Evolutionary conservation across 768 basidiomycete species (phyloP), one percentile per base, ranked within the genome.

Genomic region (Hygrocybe coccinea): DNA sequence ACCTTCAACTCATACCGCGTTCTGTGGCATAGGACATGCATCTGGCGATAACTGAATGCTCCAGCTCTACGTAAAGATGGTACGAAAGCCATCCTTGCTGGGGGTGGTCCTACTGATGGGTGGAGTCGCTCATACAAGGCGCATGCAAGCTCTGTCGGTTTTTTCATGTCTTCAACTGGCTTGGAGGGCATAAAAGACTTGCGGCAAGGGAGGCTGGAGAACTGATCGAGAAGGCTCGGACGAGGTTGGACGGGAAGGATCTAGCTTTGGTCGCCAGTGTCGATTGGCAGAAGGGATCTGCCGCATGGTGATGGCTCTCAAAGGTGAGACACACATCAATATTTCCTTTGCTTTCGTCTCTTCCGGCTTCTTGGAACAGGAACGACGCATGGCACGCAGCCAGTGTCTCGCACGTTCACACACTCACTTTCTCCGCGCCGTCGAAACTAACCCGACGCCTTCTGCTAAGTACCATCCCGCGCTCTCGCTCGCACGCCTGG

Each of bases 1-100:
- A 98, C 95, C 0, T 97, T 97, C 76, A 94, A 97, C 65, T 95
- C 91, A 0, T 87, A 87, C 56, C 82, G 85, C 8, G 74, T 97
- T 7, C 80, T 91, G 53, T 85, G 95, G 1, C 90, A 97, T 68
- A 85, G 97, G 77, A 83, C 84, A 83, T 55, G 78, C 82, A 10
- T 76, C 79, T 0, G 83, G 82, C 7, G 85, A 86, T 59, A 69
- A 71, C 2, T 82, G 90, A 17, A 88, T 86, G 0, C 77, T 97
- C 36, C 76, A 80, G 36, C 73, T 97, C 24, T 98, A 98, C 64
- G 78, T 87, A 7, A 86, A 91, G 62, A 80, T 95, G 14, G 89
- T 94, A n/a, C n/a, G n/a, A n/a, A n/a, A n/a, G n/a, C n/a, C n/a
- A n/a, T 84, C 55, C 80, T 93, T 64, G 84, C 89, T 11, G 71